phyloP scores from a whole-genome alignment of 2,329 filamentous ascomycete genomes.

The Aspergillus oerlinghausenensis region DNA sequence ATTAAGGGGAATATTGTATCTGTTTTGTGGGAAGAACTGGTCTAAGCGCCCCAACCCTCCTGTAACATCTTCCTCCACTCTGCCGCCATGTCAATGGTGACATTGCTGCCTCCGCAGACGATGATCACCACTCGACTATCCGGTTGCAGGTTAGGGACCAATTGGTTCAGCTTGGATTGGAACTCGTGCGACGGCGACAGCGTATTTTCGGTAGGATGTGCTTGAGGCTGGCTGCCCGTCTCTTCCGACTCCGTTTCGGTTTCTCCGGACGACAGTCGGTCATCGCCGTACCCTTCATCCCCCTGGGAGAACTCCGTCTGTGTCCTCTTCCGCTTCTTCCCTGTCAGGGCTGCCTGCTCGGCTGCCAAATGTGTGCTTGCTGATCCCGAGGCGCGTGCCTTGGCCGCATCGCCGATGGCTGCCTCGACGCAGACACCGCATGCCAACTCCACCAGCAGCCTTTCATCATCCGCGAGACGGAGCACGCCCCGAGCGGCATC shows the following conservation, averaged over 20 bases:
- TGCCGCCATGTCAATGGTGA: slow-evolving; percentile 58
- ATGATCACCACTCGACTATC: slow-evolving; percentile 74
- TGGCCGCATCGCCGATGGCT: slow-evolving; percentile 31
- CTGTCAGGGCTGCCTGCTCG: slow-evolving; percentile 8
- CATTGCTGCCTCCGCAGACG: slow-evolving; percentile 74
- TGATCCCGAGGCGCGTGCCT: slow-evolving; percentile 2
- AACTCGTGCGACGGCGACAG: slow-evolving; percentile 9
- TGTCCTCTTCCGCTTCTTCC: slow-evolving; percentile 29
- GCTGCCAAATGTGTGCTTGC: background rate
- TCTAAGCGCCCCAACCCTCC: slow-evolving; percentile 31
- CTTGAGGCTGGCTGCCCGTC: background rate
- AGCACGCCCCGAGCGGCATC: slow-evolving; percentile 76
- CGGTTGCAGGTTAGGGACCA: slow-evolving; percentile 59
- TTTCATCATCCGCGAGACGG: slow-evolving; percentile 74
- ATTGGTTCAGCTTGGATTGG: slow-evolving; percentile 51
- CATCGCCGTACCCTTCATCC: slow-evolving; percentile 35
- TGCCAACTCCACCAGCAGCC: slow-evolving; percentile 74
- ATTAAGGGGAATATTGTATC: background rate
- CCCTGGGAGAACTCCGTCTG: slow-evolving; percentile 9
- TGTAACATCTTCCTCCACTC: slow-evolving; percentile 50
- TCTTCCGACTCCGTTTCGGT: slow-evolving; percentile 22
- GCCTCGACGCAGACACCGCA: slow-evolving; percentile 73
- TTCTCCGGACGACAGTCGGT: slow-evolving; percentile 26
- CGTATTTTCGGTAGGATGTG: background rate
- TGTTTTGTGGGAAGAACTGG: slow-evolving; percentile 4